Base-by-base conservation (phyloP, 108 stramenopile species). In the Skeletonema tropicum region DNA sequence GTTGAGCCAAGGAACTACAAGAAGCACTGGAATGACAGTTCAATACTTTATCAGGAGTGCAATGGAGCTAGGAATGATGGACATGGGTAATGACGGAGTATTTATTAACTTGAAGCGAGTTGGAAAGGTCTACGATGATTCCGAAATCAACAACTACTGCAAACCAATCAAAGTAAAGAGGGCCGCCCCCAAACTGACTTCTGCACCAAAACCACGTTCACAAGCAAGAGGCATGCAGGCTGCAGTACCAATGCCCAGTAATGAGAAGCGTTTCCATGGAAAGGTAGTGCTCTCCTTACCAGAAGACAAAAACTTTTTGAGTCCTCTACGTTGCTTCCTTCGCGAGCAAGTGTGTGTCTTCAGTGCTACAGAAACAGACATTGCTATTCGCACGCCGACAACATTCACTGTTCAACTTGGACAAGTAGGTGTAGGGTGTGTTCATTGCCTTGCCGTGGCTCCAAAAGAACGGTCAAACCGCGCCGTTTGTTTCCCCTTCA, bases 21-120 rank as follows among this genome's bases (percentile, higher is more conserved):
- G 95, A 42, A 93, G 92, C 63, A 96, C 95, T 17, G 95, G 95
- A 14, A 96, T 92, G 65, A 96, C 95, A 0, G 93, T 96, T 75
- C 92, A 94, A 36, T 96, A 96, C 66, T 96, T 96, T 75, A 92
- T 93, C 64, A 83, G 82, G 70, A 85, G 89, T 9, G 95, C 95
- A 10, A 73, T 68, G 32, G 80, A 83, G 31, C 55, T 96, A 68
- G 95, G 95, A 12, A 92, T 96, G 92, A 85, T 83, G 26, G 95
- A 96, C 76, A 79, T 66, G 46, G 65, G 73, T 19, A 64, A 63
- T 1, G 80, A 87, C 35, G 95, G 95, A 19, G 88, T 96, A 25
- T 81, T 81, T 35, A 79, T 75, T 45, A 79, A 83, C 71, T 63
- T 76, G 29, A 80, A 68, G 38, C 66, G 87, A 33, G 77, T 77